Percentiles rank a stretch among this genome's conserved stretches.
Evolutionary conservation across 176 grass and related monocot genomes (phyloP).

Genomic region (Puccinellia tenuiflora): DNA sequence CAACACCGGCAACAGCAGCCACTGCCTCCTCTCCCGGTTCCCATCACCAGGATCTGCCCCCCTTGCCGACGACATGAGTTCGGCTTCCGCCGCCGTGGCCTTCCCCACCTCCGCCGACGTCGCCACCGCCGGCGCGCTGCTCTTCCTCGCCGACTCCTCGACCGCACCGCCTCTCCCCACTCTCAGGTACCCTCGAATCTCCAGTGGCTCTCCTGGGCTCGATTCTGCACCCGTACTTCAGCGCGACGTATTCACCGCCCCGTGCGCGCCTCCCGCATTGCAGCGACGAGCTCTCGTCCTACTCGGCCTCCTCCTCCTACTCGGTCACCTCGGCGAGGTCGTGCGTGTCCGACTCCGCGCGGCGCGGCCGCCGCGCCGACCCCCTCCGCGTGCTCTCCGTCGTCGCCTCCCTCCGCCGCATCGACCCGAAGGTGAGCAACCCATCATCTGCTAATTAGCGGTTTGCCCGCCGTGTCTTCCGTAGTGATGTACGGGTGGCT

Average conservation of each 20-base stretch:
- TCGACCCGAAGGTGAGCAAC: conserved; percentile 23
- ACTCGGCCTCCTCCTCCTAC: too few relatives aligned
- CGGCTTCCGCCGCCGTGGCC: not conserved
- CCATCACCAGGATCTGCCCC: not conserved
- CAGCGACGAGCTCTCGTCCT: conserved; percentile 36
- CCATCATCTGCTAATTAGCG: not conserved
- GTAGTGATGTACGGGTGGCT: not conserved
- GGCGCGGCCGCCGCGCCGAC: conserved; percentile 11
- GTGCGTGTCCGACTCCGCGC: conserved; percentile 38
- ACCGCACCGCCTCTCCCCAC: not conserved
- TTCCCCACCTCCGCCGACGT: conserved; percentile 17
- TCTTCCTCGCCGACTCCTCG: conserved; percentile 31
- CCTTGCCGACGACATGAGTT: not conserved
- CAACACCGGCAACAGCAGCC: not conserved
- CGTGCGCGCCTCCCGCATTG: not conserved
- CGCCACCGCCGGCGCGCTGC: conserved; percentile 14
- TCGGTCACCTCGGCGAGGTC: conserved; percentile 31
- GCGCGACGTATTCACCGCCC: not conserved
- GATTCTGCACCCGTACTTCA: not conserved
- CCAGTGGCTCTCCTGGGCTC: not conserved
- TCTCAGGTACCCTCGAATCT: conserved; percentile 12
- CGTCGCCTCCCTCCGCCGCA: conserved; percentile 35
- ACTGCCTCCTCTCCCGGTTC: not conserved
- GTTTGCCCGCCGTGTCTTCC: not conserved
- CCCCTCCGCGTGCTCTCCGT: conserved; percentile 44